Evolutionary conservation across 208 protist species (phyloP), one percentile per base, ranked within the genome.

Genomic region (Novymonas esmeraldas): DNA sequence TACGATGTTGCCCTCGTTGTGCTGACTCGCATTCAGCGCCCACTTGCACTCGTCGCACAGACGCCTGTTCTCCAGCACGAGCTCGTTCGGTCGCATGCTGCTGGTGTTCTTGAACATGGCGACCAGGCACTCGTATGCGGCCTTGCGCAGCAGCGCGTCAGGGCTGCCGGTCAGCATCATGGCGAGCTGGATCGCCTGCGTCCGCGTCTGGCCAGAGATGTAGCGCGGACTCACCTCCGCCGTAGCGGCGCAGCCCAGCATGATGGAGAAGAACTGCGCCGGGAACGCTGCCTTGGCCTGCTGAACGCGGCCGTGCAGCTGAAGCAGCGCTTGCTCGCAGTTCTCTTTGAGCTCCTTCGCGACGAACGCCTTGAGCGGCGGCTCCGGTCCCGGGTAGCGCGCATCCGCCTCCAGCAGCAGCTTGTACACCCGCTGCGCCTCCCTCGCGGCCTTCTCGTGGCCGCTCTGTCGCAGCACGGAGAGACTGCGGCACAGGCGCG

Each of bases 111-210:
- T 79, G 63, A 95, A 94, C 33, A 93, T 78, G 18, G 87, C 85
- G 18, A 89, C 76, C n/a, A 97, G 72, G 71, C 92, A 97, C 18
- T 95, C 81, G 67, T 93, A 95, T 24, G 92, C 87, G 26, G 85
- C 78, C 34, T 75, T 64, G 60, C 81, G 73, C 44, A 97, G 81
- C 5, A 84, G 52, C 20, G 57, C 55, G 63, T 97, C 87, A 7
- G 71, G 72, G 33, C 79, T 84, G 51, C 89, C 88, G 3, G 81
- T 76, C 48, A 94, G 78, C 51, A 74, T 73, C 26, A 80, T 94
- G n/a, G 87, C 81, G 22, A 97, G 81, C 61, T 93, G 83, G 24
- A 94, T 86, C 14, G 87, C 72, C 46, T 88, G 82, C 3, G 56
- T 66, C 13, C 92, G 92, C 0, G 93, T 76, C 18, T 51, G 64